Conservation (phyloP, 371 early-diverging fungal species). For the Apophysomyces variabilis region DNA sequence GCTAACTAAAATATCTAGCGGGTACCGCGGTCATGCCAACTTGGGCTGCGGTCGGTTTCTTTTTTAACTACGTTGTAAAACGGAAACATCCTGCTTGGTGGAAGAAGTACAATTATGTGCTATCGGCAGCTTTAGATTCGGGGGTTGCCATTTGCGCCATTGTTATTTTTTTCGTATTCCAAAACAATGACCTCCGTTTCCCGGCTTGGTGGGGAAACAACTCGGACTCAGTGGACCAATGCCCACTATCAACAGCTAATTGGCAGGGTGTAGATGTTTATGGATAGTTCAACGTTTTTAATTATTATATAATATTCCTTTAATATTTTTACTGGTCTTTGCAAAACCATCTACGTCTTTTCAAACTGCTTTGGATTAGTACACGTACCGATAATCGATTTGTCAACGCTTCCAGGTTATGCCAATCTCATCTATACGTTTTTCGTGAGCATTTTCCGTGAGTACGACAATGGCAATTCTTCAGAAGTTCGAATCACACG, state of each 20-base stretch:
- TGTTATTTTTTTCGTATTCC: constrained; percentile 55
- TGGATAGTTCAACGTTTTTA: constrained; percentile 15
- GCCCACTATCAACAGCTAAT: constrained; percentile 40
- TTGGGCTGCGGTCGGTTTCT: constrained; percentile 65
- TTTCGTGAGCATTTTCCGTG: too few species aligned
- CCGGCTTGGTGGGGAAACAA: constrained; percentile 50
- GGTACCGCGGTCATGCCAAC: constrained; percentile 51
- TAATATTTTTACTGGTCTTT: not conserved
- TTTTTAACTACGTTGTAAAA: constrained; percentile 63
- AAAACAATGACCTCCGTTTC: constrained; percentile 37
- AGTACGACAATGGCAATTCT: too few species aligned
- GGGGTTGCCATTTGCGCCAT: constrained; percentile 63
- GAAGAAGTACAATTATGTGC: constrained; percentile 68
- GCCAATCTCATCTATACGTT: too few species aligned
- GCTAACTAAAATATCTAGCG: constrained; percentile 17
- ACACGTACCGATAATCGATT: too few species aligned
- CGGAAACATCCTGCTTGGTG: constrained; percentile 64
- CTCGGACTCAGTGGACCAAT: constrained; percentile 36
- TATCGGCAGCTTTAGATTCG: constrained; percentile 74
- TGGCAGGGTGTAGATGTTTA: constrained; percentile 45
- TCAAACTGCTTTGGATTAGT: too few species aligned
- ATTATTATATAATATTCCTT: not conserved
- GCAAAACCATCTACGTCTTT: too few species aligned
- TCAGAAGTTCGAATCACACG: too few species aligned
- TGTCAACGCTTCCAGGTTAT: too few species aligned